Percentiles rank a stretch among this genome's conserved stretches.
These are phyloP conservation scores for Paraphoma chrysanthemicola DNA, from an alignment of 2,329 filamentous ascomycete species.

Conservation along the genomic window DNA sequence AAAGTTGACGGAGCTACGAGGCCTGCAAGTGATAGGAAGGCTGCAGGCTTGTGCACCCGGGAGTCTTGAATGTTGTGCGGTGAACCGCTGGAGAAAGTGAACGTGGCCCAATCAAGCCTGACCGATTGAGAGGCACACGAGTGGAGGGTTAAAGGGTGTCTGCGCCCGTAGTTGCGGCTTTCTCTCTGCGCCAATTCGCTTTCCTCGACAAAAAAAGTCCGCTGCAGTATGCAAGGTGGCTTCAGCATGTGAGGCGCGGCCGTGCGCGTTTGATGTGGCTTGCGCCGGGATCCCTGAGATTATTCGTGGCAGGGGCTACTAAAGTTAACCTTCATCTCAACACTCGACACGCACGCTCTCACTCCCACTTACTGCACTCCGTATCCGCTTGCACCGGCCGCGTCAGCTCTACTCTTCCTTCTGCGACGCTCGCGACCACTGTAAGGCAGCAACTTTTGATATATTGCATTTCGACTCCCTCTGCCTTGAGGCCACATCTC, in stretches of 20 bases:
- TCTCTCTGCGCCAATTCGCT: background rate
- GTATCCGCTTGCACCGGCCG: slow-evolving; percentile 24
- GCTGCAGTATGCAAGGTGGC: slow-evolving; percentile 4
- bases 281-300: slow-evolving; percentile 13
- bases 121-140: slow-evolving; percentile 9
- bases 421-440: slow-evolving; percentile 15
- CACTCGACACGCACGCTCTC: slow-evolving; percentile 12
- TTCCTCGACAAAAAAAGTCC: slow-evolving; percentile 11
- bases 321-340: slow-evolving; percentile 1
- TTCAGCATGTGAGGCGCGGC: slow-evolving; percentile 12
- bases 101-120: slow-evolving; percentile 33
- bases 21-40: slow-evolving; percentile 31
- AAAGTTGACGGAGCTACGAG: slow-evolving; percentile 22
- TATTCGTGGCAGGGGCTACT: slow-evolving; percentile 20
- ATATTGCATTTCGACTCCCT: slow-evolving; percentile 8
- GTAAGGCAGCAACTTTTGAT: slow-evolving; percentile 39
- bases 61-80: slow-evolving; percentile 21
- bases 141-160: slow-evolving; percentile 12
- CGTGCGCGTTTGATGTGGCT: slow-evolving; percentile 17
- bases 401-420: slow-evolving; percentile 27
- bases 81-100: slow-evolving; percentile 25
- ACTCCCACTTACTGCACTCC: slow-evolving; percentile 7
- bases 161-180: background rate
- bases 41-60: slow-evolving; percentile 38
- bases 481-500: slow-evolving; percentile 40